phyloP scores from a whole-genome alignment of 208 protist genomes.

The Acanthamoeba castellanii region DNA sequence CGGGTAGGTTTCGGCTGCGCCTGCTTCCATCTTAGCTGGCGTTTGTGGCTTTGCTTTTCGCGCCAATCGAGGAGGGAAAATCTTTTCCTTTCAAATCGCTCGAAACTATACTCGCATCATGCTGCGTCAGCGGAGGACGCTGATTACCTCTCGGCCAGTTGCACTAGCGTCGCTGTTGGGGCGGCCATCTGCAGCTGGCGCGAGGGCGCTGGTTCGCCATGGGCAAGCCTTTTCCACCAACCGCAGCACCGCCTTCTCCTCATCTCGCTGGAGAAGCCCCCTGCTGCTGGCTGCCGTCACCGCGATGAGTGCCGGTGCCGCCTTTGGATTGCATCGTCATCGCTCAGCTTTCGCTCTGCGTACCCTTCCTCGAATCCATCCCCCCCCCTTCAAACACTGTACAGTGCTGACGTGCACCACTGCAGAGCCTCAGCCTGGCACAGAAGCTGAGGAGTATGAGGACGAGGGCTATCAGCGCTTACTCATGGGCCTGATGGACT shows the following conservation, averaged over 20 bases:
- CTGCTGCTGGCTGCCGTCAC: neutral
- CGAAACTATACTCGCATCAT: too few species aligned
- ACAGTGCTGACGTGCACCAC: neutral
- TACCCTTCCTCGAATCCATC: neutral
- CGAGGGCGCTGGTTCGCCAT: too few species aligned
- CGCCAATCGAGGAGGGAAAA: too few species aligned
- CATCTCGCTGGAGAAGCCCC: neutral
- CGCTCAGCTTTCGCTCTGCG: neutral
- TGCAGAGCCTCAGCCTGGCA: neutral
- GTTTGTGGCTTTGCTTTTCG: too few species aligned
- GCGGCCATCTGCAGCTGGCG: too few species aligned
- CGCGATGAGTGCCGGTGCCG: neutral
- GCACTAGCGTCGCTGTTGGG: too few species aligned
- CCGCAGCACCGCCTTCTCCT: too few species aligned
- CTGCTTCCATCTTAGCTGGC: too few species aligned
- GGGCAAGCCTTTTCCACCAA: too few species aligned
- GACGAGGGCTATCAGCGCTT: neutral
- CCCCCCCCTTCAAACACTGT: neutral
- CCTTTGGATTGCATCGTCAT: neutral
- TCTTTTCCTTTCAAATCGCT: too few species aligned
- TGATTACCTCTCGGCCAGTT: too few species aligned
- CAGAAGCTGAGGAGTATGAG: neutral
- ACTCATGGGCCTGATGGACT: neutral
- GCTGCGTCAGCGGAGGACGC: too few species aligned
- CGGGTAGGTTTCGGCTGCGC: neutral